A percentile compares a stretch with the other conserved stretches of the same genome.
These are phyloP conservation scores for Citrus cavaleriei DNA, from an alignment of 345 rosid species.

Conservation along the genomic window DNA sequence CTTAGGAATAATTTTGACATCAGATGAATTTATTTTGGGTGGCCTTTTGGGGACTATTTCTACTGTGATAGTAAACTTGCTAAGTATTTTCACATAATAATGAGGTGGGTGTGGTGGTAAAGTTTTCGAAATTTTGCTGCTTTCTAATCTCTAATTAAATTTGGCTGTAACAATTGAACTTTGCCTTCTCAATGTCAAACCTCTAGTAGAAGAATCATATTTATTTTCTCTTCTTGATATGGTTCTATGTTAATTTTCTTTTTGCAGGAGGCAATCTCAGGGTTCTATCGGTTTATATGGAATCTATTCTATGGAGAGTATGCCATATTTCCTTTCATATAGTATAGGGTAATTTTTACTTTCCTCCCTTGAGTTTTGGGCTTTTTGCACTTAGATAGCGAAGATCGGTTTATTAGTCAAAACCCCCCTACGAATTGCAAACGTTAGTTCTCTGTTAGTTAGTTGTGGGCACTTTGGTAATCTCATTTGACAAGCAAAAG, in stretches of 20 bases:
- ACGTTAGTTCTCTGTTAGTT: too few relatives aligned
- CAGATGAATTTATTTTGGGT: neutral
- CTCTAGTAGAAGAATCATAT: neutral
- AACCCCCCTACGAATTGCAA: too few relatives aligned
- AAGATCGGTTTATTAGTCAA: too few relatives aligned
- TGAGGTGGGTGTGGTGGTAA: neutral
- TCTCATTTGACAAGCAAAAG: too few relatives aligned
- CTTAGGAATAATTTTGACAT: neutral
- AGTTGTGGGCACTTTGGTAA: too few relatives aligned
- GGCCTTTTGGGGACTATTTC: neutral
- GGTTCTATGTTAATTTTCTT: constrained; percentile 5
- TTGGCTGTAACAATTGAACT: neutral
- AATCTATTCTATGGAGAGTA: constrained; percentile 91
- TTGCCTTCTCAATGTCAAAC: neutral
- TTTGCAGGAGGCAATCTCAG: constrained; percentile 82
- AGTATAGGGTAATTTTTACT: too few relatives aligned
- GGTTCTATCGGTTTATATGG: constrained; percentile 84
- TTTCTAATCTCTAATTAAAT: neutral
- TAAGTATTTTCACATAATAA: neutral
- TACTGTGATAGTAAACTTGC: neutral
- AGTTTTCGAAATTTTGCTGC: neutral
- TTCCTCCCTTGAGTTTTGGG: too few relatives aligned
- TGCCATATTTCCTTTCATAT: constrained; percentile 75
- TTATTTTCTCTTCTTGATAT: neutral
- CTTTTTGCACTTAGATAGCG: too few relatives aligned